Evolutionary conservation across 768 basidiomycete genomes (phyloP), one percentile per base, ranked within the genome.

Genomic region (Phlebiopsis flavidoalba): DNA sequence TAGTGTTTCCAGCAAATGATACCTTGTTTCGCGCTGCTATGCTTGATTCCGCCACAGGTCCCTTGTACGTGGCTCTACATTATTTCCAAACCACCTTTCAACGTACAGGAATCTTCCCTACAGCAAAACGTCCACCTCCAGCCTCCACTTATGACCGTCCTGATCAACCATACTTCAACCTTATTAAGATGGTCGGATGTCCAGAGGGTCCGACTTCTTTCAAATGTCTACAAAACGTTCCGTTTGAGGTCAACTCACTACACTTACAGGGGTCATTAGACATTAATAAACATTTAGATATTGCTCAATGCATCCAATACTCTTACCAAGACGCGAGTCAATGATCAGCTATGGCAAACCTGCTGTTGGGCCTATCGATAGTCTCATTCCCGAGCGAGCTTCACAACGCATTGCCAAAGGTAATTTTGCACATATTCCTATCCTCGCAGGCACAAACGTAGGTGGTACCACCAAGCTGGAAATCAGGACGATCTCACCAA

Each of bases 21-120:
- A 60, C 65, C 0, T 73, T 82, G 0, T 83, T 84, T 73, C 76
- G 82, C 6, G 82, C 81, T 3, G 82, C 72, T 40, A 83, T 84
- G 19, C 73, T 76, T 5, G 79, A 83, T 63, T 83, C 82, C 0
- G 73, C 79, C 0, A 79, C 77, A 7, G 81, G 82, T 2, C 82
- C 83, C 35, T 82, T 83, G 82, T 83, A 65, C 47, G 82, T 67
- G 6, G 15, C 40, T 50, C 2, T 19, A 22, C 50, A 1, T 8
- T 15, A 31, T 24, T 51, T n/a, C n/a, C n/a, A n/a, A 6, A 31
- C 31, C 22, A 19, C 15, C 5, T 8, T 37, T 31, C n/a, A 21
- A 15, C 26, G n/a, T 15, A 52, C 2, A 40, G 24, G 15, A 5
- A 35, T 46, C 52, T 53, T 1, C 26, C 26, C 26, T 5, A 50